Percentiles rank a stretch among this genome's conserved stretches.
These are phyloP conservation scores for Teunomyces aglyptinius DNA, from an alignment of 805 yeast species.

Conservation along the genomic window DNA sequence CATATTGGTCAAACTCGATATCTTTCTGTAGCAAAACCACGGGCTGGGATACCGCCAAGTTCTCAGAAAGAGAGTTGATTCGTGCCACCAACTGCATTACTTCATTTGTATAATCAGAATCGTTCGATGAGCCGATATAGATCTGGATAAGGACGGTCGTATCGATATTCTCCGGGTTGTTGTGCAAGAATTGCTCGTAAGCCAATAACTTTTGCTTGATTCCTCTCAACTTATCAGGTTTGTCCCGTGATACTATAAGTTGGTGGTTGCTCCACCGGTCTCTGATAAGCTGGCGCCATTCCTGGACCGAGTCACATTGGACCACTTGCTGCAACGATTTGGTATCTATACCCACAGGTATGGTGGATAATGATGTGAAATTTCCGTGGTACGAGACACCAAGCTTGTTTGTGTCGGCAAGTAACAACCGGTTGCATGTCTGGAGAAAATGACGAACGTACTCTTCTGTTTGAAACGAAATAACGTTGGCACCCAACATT, in stretches of 20 bases:
- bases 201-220: slow-evolving; percentile 84
- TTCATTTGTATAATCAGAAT: slow-evolving; percentile 67
- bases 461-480: slow-evolving; percentile 89
- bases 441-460: slow-evolving; percentile 92
- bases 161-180: slow-evolving; percentile 69
- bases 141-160: slow-evolving; percentile 79
- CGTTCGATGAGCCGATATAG: slow-evolving; percentile 57
- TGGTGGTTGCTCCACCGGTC: slow-evolving; percentile 74
- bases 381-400: slow-evolving; percentile 63
- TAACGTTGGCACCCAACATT: slow-evolving; percentile 81
- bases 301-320: slow-evolving; percentile 47
- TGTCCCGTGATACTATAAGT: slow-evolving; percentile 84
- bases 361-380: slow-evolving; percentile 53
- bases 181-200: slow-evolving; percentile 70
- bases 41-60: slow-evolving; percentile 74
- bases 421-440: slow-evolving; percentile 77
- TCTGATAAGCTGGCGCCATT: slow-evolving; percentile 69
- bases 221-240: slow-evolving; percentile 84
- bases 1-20: slow-evolving; percentile 81
- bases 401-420: slow-evolving; percentile 72
- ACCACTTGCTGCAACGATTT: slow-evolving; percentile 49
- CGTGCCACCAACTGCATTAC: slow-evolving; percentile 76
- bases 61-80: slow-evolving; percentile 73
- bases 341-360: slow-evolving; percentile 81
- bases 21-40: slow-evolving; percentile 88